Conservation (phyloP, 352 stramenopile genomes). For the Blastocystis sp. region DNA sequence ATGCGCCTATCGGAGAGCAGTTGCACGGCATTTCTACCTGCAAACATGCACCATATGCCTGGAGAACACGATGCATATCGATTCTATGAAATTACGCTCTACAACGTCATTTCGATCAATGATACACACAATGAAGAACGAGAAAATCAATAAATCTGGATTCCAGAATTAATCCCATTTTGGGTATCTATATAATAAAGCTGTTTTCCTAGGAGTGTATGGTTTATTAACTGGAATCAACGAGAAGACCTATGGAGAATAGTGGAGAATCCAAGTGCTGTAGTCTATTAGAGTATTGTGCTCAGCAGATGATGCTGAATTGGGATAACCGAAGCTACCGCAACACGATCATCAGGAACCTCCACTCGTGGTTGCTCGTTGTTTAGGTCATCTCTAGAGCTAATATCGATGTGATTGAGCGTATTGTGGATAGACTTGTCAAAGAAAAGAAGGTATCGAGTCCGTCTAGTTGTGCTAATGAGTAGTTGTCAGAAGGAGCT, state of each 20-base stretch:
- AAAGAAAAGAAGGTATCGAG: slow-evolving; percentile 41
- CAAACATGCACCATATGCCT: not conserved
- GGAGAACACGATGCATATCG: slow-evolving; percentile 2
- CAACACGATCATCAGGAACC: not conserved
- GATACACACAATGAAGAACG: too few species aligned
- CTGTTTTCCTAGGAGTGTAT: not conserved
- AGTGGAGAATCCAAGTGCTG: not conserved
- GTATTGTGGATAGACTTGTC: slow-evolving; percentile 5
- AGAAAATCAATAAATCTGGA: too few species aligned
- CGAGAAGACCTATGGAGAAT: not conserved
- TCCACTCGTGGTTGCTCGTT: not conserved
- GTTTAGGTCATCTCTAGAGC: not conserved
- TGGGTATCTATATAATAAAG: not conserved
- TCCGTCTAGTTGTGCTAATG: not conserved
- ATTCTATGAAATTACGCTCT: not conserved
- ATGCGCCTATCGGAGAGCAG: not conserved
- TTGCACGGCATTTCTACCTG: not conserved
- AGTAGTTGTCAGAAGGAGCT: slow-evolving; percentile 48
- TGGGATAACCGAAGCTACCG: slow-evolving; percentile 45
- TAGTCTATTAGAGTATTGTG: slow-evolving; percentile 49
- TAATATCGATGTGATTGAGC: slow-evolving; percentile 28
- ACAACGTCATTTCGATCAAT: not conserved
- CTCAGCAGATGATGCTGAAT: slow-evolving; percentile 13
- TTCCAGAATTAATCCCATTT: too few species aligned
- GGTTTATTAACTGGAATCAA: not conserved